phyloP scores from a whole-genome alignment of 345 rosid species.

The Luvunga scandens region DNA sequence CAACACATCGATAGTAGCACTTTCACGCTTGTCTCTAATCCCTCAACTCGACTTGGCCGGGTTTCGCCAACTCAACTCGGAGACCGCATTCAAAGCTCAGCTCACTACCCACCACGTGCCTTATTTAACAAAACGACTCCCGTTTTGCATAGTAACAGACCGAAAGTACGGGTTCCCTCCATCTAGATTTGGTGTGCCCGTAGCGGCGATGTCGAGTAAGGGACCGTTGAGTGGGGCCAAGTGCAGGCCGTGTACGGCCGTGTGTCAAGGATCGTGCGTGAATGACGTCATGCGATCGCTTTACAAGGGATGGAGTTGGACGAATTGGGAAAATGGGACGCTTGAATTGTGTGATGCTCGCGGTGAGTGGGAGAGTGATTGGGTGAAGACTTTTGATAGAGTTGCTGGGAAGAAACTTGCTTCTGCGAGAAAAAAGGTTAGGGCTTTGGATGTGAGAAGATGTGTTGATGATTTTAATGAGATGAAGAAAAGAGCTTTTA shows the following conservation, averaged over 20 bases:
- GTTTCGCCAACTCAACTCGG: slow-evolving; percentile 67
- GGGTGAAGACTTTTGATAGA: slow-evolving; percentile 66
- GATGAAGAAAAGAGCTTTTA: slow-evolving; percentile 38
- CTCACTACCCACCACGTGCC: slow-evolving; percentile 52
- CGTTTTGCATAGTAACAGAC: slow-evolving; percentile 77
- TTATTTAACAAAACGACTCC: slow-evolving; percentile 40
- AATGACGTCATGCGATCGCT: slow-evolving; percentile 51
- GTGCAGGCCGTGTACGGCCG: slow-evolving; percentile 77
- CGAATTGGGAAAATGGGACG: slow-evolving; percentile 64
- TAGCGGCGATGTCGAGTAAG: slow-evolving; percentile 62
- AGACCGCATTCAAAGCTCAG: slow-evolving; percentile 76
- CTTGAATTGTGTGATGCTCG: slow-evolving; percentile 70
- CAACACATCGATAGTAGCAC: slow-evolving; percentile 58
- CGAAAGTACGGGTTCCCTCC: slow-evolving; percentile 72
- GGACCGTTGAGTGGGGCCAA: slow-evolving; percentile 97
- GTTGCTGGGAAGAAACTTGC: slow-evolving; percentile 49
- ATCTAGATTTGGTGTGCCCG: slow-evolving; percentile 67
- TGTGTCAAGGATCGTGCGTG: slow-evolving; percentile 59
- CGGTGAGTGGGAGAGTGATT: slow-evolving; percentile 61
- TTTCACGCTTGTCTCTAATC: slow-evolving; percentile 75
- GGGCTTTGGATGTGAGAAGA: slow-evolving; percentile 27
- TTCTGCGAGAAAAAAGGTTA: slow-evolving; percentile 41
- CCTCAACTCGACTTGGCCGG: slow-evolving; percentile 65
- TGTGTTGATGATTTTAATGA: slow-evolving; percentile 57
- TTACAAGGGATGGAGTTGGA: slow-evolving; percentile 79